phyloP scores from a whole-genome alignment of 2,329 filamentous ascomycete genomes.

The Calycina marina region DNA sequence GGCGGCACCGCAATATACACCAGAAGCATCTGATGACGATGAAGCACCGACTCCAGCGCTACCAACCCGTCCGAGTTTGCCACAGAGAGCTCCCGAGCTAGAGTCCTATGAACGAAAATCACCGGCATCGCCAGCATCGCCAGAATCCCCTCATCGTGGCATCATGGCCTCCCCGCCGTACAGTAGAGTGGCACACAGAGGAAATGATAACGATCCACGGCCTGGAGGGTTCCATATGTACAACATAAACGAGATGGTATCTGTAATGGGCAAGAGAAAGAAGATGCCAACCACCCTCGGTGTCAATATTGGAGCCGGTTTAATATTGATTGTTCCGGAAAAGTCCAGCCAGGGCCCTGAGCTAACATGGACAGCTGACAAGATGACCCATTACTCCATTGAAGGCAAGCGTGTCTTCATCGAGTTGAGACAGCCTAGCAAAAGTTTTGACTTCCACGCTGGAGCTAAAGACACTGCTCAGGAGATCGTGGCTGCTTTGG shows the following conservation, averaged over 20 bases:
- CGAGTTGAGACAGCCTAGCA: conserved; percentile 81
- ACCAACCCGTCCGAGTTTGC: conserved; percentile 46
- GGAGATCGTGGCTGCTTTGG: conserved; percentile 78
- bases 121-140: conserved; percentile 19
- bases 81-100: conserved; percentile 28
- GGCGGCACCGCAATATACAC: conserved; percentile 37
- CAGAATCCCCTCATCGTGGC: conserved; percentile 27
- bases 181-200: conserved; percentile 29
- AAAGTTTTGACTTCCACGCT: conserved; percentile 92
- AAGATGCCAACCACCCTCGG: conserved; percentile 97
- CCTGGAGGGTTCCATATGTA: conserved; percentile 85
- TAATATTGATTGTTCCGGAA: conserved; percentile 83
- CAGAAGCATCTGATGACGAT: conserved; percentile 55
- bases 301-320: conserved; percentile 78
- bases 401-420: conserved; percentile 97
- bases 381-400: conserved; percentile 92
- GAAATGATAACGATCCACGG: conserved; percentile 30
- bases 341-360: conserved; percentile 68
- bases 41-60: conserved; percentile 44
- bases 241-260: conserved; percentile 89
- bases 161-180: conserved; percentile 36
- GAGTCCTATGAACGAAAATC: conserved; percentile 9
- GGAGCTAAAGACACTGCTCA: conserved; percentile 93
- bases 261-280: conserved; percentile 91
- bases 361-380: conserved; percentile 88